These are phyloP conservation scores for Rhodotorula mucilaginosa DNA, from an alignment of 1,284 basidiomycete genomes.

Conservation along the genomic window DNA sequence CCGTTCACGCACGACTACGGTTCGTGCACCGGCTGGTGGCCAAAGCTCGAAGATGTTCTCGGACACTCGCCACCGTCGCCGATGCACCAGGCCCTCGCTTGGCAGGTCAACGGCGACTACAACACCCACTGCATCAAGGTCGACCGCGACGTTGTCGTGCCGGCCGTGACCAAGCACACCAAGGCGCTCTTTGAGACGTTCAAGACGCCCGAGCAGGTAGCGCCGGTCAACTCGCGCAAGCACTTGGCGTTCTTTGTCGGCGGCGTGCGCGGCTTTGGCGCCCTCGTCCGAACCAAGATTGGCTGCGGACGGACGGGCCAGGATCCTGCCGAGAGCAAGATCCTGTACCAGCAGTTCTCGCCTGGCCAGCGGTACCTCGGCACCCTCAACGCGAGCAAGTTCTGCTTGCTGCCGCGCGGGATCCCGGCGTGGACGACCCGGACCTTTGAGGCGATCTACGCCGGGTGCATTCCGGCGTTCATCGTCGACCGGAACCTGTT, in stretches of 20 bases:
- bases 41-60: slow-evolving; percentile 41
- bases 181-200: slow-evolving; percentile 34
- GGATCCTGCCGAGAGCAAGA: slow-evolving; percentile 44
- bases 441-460: slow-evolving; percentile 54
- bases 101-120: slow-evolving; percentile 45
- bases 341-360: slow-evolving; percentile 47
- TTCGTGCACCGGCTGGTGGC: slow-evolving; percentile 42
- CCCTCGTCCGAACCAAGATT: slow-evolving; percentile 41
- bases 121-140: slow-evolving; percentile 43
- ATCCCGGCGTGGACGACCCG: slow-evolving; percentile 48
- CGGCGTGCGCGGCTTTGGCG: slow-evolving; percentile 42
- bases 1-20: slow-evolving; percentile 55
- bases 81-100: slow-evolving; percentile 43
- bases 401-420: slow-evolving; percentile 53
- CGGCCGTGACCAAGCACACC: slow-evolving; percentile 40
- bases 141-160: slow-evolving; percentile 43
- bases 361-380: slow-evolving; percentile 50
- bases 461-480: slow-evolving; percentile 55
- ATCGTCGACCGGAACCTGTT: slow-evolving; percentile 52
- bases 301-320: slow-evolving; percentile 34
- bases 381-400: slow-evolving; percentile 49
- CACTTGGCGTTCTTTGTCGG: slow-evolving; percentile 43
- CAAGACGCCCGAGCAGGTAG: slow-evolving; percentile 25
- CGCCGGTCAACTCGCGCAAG: slow-evolving; percentile 23
- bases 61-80: slow-evolving; percentile 41